Base-by-base conservation (phyloP, 352 stramenopile species). In the Pythium insidiosum region DNA sequence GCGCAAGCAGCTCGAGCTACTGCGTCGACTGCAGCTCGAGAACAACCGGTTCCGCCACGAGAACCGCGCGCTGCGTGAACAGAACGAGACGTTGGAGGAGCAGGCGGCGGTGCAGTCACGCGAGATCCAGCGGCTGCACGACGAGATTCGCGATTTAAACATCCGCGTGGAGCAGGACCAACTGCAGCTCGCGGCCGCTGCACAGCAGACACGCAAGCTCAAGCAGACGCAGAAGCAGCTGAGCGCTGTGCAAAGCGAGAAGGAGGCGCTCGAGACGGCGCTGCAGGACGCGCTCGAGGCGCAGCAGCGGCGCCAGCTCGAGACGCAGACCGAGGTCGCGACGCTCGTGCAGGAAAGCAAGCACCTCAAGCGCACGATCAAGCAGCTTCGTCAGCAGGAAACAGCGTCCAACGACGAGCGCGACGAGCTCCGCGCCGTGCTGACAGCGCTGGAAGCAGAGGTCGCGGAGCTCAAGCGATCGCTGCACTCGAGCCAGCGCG, bases 21-120 rank as follows among this genome's bases (percentile, higher is more conserved):
- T 88, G n/a, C 65, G 72, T 13, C 69, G 75, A 0, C 56, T 88
- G 3, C 72, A 88, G 42, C 45, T 83, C 6, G 75, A 88, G 33
- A 88, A 88, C 53, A 84, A 79, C 38, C 69, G 72, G 35, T 82
- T 88, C 28, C 70, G 72, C 10, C 63, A 70, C 26, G 75, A 88
- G 28, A 53, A 54, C 3, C 58, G 67, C 6, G 53, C 61, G 2
- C 48, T 79, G 16, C 53, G 68, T 13, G 72, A 78, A 20, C 59
- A 70, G 29, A 73, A 77, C 22, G 58, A 71, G 9, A 49, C 54
- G 13, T 46, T 87, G 0, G 59, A 72, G 34, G 66, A 79, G 43
- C 61, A 65, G 12, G 56, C 61, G 22, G 36, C 68, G 16, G 28
- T 70, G 2, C 63, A 74, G 39, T 55, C 73, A 23, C 54, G 53